Percentiles rank a stretch among this genome's conserved stretches.
Evolutionary conservation across 1,284 basidiomycete genomes (phyloP).

Genomic region (Cutaneotrichosporon sp.): DNA sequence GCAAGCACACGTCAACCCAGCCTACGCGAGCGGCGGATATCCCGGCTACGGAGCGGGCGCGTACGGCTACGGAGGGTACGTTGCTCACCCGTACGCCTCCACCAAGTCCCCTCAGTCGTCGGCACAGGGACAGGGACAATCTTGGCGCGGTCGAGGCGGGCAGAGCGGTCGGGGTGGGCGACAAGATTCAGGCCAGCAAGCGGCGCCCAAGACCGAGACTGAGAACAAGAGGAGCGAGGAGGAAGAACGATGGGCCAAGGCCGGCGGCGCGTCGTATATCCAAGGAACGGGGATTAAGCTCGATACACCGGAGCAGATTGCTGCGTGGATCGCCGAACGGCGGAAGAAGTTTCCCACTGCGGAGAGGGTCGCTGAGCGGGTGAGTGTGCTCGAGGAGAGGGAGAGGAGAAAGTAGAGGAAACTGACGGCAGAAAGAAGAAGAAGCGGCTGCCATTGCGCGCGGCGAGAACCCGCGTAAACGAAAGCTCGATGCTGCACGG

Average conservation of each 20-base stretch:
- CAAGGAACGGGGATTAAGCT: constrained; percentile 75
- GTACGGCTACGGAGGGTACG: constrained; percentile 11
- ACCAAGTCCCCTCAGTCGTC: constrained; percentile 43
- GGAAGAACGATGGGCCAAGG: constrained; percentile 63
- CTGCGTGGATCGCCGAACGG: constrained; percentile 81
- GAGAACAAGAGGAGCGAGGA: constrained; percentile 53
- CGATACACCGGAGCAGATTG: constrained; percentile 75
- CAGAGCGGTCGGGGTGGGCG: constrained; percentile 84
- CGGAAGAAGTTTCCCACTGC: constrained; percentile 77
- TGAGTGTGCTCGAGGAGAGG: constrained; percentile 25
- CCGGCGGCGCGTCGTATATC: constrained; percentile 60
- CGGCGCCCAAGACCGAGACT: neutral
- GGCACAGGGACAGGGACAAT: constrained; percentile 60
- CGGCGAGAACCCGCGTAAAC: constrained; percentile 62
- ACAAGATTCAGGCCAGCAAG: constrained; percentile 63
- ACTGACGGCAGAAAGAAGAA: constrained; percentile 58
- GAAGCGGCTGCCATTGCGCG: constrained; percentile 71
- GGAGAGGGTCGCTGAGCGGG: constrained; percentile 68
- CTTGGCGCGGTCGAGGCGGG: constrained; percentile 65
- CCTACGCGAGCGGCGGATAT: constrained; percentile 13
- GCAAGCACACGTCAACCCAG: neutral
- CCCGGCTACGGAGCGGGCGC: constrained; percentile 13
- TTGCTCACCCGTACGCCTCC: constrained; percentile 1
- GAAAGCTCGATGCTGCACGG: constrained; percentile 36
- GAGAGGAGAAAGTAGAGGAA: neutral